Conservation (phyloP, 768 basidiomycete genomes). For the Candolleomyces efflorescens region DNA sequence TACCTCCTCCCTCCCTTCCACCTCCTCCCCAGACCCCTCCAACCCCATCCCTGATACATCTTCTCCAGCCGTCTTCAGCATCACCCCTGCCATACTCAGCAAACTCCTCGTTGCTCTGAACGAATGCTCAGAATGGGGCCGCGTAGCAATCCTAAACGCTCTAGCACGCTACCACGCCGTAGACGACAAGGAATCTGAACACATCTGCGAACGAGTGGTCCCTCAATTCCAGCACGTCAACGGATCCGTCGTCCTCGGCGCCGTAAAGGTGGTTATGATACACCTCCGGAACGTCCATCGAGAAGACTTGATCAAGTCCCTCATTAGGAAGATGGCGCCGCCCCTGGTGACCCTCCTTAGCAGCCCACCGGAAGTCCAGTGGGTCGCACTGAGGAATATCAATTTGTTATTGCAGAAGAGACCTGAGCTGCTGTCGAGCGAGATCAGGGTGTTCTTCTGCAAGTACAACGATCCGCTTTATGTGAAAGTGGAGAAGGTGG, state of each 20-base stretch:
- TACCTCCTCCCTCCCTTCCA: slow-evolving; percentile 45
- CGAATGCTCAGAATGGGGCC: slow-evolving; percentile 99
- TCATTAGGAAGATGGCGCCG: slow-evolving; percentile 96
- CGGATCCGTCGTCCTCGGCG: slow-evolving; percentile 93
- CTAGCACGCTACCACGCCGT: slow-evolving; percentile 76
- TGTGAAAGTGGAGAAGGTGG: slow-evolving; percentile 97
- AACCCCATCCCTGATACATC: slow-evolving; percentile 22
- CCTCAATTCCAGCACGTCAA: slow-evolving; percentile 99
- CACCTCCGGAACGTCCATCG: slow-evolving; percentile 82
- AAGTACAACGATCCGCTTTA: slow-evolving; percentile 99
- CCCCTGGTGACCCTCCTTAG: slow-evolving; percentile 94
- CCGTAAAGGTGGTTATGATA: slow-evolving; percentile 97
- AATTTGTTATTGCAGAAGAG: slow-evolving; percentile 95
- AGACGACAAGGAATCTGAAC: slow-evolving; percentile 95
- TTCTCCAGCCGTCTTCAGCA: slow-evolving; percentile 49
- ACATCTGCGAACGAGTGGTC: slow-evolving; percentile 97
- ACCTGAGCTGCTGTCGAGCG: slow-evolving; percentile 83
- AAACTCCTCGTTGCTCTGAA: slow-evolving; percentile 94
- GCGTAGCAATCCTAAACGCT: slow-evolving; percentile 88
- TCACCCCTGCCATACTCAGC: slow-evolving; percentile 78
- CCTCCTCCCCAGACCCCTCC: slow-evolving; percentile 47
- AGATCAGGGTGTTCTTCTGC: slow-evolving; percentile 99
- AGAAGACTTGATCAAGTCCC: slow-evolving; percentile 80
- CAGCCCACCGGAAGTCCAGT: slow-evolving; percentile 96
- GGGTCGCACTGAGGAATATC: slow-evolving; percentile 96